Evolutionary conservation across 371 early-diverging fungal genomes (phyloP).

Genomic region (Batrachochytrium dendrobatidis): DNA sequence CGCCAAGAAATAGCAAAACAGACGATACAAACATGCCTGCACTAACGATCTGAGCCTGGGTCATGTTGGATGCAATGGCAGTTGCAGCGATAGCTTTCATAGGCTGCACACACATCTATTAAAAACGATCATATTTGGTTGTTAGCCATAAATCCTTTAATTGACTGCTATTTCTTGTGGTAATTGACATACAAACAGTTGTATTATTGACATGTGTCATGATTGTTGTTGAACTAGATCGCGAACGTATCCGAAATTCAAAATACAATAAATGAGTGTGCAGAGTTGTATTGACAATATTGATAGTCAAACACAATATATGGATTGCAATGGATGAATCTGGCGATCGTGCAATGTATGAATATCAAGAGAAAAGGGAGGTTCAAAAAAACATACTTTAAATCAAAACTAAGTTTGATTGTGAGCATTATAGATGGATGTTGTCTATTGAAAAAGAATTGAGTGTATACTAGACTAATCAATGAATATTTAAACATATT

Average conservation of each 20-base stretch:
- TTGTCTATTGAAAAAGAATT: too few relatives aligned
- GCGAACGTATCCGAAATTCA: neutral
- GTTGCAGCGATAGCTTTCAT: conserved; percentile 73
- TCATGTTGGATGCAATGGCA: conserved; percentile 62
- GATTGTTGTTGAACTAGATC: neutral
- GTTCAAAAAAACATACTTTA: too few relatives aligned
- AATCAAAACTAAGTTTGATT: too few relatives aligned
- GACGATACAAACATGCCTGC: conserved; percentile 70
- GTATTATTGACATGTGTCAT: neutral
- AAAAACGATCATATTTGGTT: conserved; percentile 5
- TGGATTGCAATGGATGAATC: too few relatives aligned
- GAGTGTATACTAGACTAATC: too few relatives aligned
- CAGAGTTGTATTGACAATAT: too few relatives aligned
- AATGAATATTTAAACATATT: too few relatives aligned
- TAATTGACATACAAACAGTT: neutral
- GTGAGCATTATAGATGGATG: too few relatives aligned
- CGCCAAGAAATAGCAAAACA: conserved; percentile 55
- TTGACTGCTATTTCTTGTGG: neutral
- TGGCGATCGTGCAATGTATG: too few relatives aligned
- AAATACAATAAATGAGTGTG: too few relatives aligned
- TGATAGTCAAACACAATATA: too few relatives aligned
- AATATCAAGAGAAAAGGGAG: too few relatives aligned
- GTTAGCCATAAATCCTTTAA: neutral
- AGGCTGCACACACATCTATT: conserved; percentile 32
- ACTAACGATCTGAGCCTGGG: conserved; percentile 62